Conservation (phyloP, 495 filamentous ascomycete species). For the Chaetomium tenue region DNA sequence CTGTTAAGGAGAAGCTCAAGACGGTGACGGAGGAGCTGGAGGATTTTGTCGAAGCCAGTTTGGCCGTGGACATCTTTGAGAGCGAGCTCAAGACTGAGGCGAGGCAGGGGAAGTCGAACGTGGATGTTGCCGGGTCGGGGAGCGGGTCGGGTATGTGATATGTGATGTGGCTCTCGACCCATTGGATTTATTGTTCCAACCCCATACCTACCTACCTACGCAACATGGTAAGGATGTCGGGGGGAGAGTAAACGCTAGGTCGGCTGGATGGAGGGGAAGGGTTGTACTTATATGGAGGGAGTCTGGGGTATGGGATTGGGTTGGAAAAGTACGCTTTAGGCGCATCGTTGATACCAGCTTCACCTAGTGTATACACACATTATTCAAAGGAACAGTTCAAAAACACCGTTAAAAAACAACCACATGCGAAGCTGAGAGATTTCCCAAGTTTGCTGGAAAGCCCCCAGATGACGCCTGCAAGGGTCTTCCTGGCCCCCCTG, state of each 20-base stretch:
- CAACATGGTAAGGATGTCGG: background rate
- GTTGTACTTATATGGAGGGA: background rate
- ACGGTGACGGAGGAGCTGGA: constrained; percentile 94
- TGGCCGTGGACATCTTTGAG: constrained; percentile 73
- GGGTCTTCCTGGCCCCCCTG: background rate
- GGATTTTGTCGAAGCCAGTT: constrained; percentile 88
- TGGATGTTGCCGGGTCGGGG: constrained; percentile 16
- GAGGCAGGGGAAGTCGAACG: constrained; percentile 34
- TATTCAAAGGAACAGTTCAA: background rate
- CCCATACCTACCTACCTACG: background rate
- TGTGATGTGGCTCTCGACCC: too few relatives aligned
- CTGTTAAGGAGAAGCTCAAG: constrained; percentile 94
- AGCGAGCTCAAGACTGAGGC: constrained; percentile 51
- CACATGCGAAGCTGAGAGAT: too few relatives aligned
- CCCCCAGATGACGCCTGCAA: background rate
- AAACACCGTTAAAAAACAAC: too few relatives aligned
- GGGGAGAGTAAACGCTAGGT: background rate
- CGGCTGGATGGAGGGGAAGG: background rate
- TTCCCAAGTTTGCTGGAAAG: too few relatives aligned
- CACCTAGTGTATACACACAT: background rate
- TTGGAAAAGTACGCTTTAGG: background rate
- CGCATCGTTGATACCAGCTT: constrained; percentile 5
- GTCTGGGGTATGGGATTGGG: background rate
- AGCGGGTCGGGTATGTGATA: constrained; percentile 14
- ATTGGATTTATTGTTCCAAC: background rate